Evolutionary conservation across 495 filamentous ascomycete genomes (phyloP), one percentile per base, ranked within the genome.

Genomic region (Cladorrhinum samala): DNA sequence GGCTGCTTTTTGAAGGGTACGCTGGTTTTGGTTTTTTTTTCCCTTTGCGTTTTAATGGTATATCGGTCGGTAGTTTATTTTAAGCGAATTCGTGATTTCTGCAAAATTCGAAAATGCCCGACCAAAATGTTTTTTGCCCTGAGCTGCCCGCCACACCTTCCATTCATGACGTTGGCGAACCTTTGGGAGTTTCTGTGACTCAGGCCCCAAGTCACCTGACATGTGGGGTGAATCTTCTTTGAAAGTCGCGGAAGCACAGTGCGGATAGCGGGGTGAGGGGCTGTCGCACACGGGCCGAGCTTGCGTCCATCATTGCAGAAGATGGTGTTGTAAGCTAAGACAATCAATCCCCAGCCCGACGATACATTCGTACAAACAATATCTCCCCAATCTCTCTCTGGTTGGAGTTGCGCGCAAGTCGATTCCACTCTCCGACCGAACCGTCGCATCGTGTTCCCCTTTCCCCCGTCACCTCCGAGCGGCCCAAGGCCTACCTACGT

Each of bases 121-220:
- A 11, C 27, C 27, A 5, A 33, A 33, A 33, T 6, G 11, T 33
- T 5, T 11, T 5, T 11, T 33, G 27, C 27, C 11, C 6, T 6
- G 6, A 6, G 27, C 19, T 27, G 45, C 47, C 40, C 47, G 43
- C 52, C 36, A 50, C n/a, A 17, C 56, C 37, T 49, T 40, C 27
- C 27, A 6, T 43, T 54, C 60, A 66, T 68, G 66, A 68, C 66
- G 66, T 68, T 63, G 53, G 50, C 44, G 27, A 33, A 33, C 27
- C 27, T 6, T 11, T 16, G 44, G 38, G 33, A 41, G 36, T 53
- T 44, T 40, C 52, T 54, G 66, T 67, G 62, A 67, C 56, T 65
- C 64, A 67, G 61, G 39, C 21, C 50, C 50, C 46, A 27, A 14
- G 41, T 65, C 66, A 67, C 54, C 57, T 68, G 66, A 68, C 46